These are phyloP conservation scores for Tuber aestivum DNA, from an alignment of 495 filamentous ascomycete genomes.

Conservation along the genomic window DNA sequence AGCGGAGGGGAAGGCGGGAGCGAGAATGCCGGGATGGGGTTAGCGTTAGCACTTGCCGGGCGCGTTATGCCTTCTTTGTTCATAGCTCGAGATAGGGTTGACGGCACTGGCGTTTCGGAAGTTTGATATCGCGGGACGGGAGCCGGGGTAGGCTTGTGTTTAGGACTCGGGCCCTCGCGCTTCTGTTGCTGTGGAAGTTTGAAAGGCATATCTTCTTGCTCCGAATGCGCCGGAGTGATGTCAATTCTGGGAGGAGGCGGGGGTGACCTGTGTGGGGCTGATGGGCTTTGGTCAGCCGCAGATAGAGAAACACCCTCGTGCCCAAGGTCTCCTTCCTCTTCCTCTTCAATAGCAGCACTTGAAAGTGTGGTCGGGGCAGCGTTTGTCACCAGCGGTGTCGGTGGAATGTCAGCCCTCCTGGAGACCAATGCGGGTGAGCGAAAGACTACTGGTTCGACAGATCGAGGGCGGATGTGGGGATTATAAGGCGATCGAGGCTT, in stretches of 20 bases:
- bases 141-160: conserved; percentile 24
- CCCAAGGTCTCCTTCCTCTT: conserved; percentile 29
- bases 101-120: conserved; percentile 28
- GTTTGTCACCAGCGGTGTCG: conserved; percentile 37
- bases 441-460: conserved; percentile 21
- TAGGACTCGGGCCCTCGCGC: conserved; percentile 27
- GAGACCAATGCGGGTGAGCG: not conserved
- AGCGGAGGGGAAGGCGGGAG: conserved; percentile 41
- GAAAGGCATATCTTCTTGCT: conserved; percentile 33
- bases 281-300: conserved; percentile 23
- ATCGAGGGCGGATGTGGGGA: conserved; percentile 27
- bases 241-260: conserved; percentile 24
- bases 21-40: conserved; percentile 18
- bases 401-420: conserved; percentile 9
- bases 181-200: conserved; percentile 34
- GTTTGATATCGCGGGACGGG: conserved; percentile 25
- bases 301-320: conserved; percentile 28
- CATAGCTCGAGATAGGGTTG: conserved; percentile 30
- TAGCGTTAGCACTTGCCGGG: conserved; percentile 8
- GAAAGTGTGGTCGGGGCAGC: conserved; percentile 37
- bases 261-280: conserved; percentile 23
- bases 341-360: conserved; percentile 34
- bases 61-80: conserved; percentile 28
- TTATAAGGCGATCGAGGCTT: conserved; percentile 31
- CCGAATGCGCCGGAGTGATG: conserved; percentile 24